Percentiles rank a stretch among this genome's conserved stretches.
phyloP scores from a whole-genome alignment of 106 monocot species.

The Acanthochlamys bracteata region DNA sequence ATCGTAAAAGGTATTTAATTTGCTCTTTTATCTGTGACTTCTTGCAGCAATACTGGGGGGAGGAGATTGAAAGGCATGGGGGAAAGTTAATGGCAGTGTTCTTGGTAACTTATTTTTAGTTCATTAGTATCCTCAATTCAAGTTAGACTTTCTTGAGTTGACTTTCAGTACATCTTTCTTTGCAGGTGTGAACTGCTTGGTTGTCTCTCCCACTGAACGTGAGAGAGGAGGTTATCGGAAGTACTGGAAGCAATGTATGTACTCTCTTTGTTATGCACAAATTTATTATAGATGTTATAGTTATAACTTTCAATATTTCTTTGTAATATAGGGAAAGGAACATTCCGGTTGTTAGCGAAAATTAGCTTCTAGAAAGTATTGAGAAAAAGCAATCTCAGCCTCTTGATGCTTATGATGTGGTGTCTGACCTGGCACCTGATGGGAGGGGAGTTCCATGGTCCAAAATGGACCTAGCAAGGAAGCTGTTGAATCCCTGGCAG shows the following conservation, averaged over 20 bases:
- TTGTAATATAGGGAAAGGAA: slow-evolving; percentile 30
- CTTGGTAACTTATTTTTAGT: slow-evolving; percentile 19
- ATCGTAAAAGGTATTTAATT: too few species aligned
- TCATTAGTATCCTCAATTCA: neutral
- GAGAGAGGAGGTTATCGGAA: slow-evolving; percentile 54
- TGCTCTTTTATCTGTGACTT: neutral
- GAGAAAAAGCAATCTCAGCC: slow-evolving; percentile 37
- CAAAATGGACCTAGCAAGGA: slow-evolving; percentile 49
- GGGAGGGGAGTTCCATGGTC: slow-evolving; percentile 51
- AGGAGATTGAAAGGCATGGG: slow-evolving; percentile 66
- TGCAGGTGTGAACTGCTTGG: slow-evolving; percentile 51
- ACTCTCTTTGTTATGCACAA: neutral
- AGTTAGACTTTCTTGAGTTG: neutral
- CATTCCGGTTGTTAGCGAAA: slow-evolving; percentile 68
- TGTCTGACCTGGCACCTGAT: slow-evolving; percentile 45
- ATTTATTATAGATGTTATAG: neutral
- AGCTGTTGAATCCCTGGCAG: slow-evolving; percentile 37
- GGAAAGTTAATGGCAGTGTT: slow-evolving; percentile 50
- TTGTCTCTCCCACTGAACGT: slow-evolving; percentile 55
- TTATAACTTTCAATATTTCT: neutral
- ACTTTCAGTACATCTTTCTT: neutral
- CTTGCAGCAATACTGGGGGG: slow-evolving; percentile 49
- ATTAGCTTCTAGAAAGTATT: slow-evolving; percentile 71
- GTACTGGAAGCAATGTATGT: slow-evolving; percentile 58
- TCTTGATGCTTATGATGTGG: slow-evolving; percentile 51